Conservation (phyloP, 148 eudicot species). For the Rhododendron simsii region DNA sequence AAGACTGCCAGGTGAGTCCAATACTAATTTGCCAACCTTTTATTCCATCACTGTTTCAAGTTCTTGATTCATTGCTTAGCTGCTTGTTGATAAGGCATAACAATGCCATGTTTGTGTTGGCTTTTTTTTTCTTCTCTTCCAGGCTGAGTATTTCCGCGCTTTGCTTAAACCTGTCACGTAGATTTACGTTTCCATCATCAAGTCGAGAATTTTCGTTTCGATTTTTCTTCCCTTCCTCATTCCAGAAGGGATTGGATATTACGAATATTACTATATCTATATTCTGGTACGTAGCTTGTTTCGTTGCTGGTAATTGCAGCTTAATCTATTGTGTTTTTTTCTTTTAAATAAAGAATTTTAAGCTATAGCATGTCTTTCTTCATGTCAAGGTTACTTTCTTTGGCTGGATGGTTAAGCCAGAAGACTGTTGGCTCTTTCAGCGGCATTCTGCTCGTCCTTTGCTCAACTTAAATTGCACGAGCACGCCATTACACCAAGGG, state of each 20-base stretch:
- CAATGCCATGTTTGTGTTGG: constrained; percentile 1
- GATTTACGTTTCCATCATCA: constrained; percentile 35
- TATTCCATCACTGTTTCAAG: neutral
- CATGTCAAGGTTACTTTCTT: constrained; percentile 38
- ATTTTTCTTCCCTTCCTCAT: constrained; percentile 26
- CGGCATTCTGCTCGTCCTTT: constrained; percentile 38
- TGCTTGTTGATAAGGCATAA: neutral
- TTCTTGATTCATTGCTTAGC: constrained; percentile 3
- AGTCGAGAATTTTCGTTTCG: constrained; percentile 28
- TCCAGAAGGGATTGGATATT: constrained; percentile 26
- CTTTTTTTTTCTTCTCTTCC: constrained; percentile 19
- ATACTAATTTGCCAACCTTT: neutral
- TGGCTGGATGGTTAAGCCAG: constrained; percentile 52
- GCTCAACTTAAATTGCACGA: constrained; percentile 33
- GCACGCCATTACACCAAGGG: constrained; percentile 26
- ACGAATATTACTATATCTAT: constrained; percentile 22
- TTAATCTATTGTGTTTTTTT: neutral
- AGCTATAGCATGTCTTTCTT: constrained; percentile 8
- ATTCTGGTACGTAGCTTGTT: constrained; percentile 35
- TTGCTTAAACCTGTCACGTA: constrained; percentile 90
- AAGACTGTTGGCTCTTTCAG: constrained; percentile 34
- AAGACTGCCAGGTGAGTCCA: constrained; percentile 69
- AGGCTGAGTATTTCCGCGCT: constrained; percentile 87
- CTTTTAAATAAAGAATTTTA: neutral
- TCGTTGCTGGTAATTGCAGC: neutral